Conservation (phyloP, 345 rosid species). For the Rhodamnia argentea region DNA sequence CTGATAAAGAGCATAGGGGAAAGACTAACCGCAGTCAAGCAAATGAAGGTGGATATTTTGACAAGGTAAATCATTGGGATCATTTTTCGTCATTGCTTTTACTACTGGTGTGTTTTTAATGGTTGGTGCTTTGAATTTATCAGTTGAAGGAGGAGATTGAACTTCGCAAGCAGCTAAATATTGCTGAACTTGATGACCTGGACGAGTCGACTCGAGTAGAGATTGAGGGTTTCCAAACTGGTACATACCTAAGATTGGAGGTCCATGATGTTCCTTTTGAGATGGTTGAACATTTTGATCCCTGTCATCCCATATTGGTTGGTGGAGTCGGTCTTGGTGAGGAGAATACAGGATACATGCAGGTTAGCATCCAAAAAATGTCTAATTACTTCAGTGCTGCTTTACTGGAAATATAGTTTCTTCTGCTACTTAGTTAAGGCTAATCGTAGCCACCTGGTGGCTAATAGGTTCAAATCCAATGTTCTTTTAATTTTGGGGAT, state of each 20-base stretch:
- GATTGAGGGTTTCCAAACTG: constrained; percentile 82
- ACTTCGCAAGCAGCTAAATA: constrained; percentile 66
- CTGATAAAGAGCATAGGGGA: constrained; percentile 30
- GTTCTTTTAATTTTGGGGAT: not conserved
- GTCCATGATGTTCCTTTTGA: constrained; percentile 85
- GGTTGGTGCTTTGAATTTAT: constrained; percentile 11
- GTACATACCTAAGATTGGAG: constrained; percentile 80
- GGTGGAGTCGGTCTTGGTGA: constrained; percentile 90
- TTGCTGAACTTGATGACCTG: constrained; percentile 67
- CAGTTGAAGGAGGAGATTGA: constrained; percentile 89
- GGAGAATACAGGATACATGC: constrained; percentile 91
- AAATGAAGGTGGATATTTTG: constrained; percentile 53
- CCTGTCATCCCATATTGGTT: constrained; percentile 73
- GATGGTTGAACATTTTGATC: constrained; percentile 91
- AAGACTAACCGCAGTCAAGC: constrained; percentile 31
- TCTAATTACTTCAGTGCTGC: not conserved
- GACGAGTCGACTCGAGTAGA: constrained; percentile 70
- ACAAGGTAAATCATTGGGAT: constrained; percentile 39
- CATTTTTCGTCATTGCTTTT: not conserved
- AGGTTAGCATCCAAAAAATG: constrained; percentile 34
- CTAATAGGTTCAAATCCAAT: not conserved
- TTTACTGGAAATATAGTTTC: not conserved
- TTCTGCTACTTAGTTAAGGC: not conserved
- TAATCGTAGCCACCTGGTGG: not conserved
- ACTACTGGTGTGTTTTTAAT: not conserved